Evolutionary conservation across 179 eudicot genomes (phyloP).

Genomic region (Sideroxylon spinosum): DNA sequence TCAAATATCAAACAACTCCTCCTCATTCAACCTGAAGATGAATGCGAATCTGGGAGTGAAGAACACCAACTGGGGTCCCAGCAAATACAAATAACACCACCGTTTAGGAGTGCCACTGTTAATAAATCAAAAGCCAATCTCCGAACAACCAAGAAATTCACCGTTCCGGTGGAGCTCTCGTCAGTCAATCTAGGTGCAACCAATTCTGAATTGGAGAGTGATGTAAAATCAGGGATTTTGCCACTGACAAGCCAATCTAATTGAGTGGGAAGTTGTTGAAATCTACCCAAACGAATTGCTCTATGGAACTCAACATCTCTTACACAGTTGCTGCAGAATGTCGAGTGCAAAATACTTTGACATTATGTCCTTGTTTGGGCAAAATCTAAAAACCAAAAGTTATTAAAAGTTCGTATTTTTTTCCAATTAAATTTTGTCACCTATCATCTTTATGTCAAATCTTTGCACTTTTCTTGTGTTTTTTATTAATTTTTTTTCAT

Average conservation of each 20-base stretch:
- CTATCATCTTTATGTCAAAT: too few relatives aligned
- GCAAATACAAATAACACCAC: constrained; percentile 14
- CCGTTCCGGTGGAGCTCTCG: constrained; percentile 5
- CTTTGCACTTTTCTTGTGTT: too few relatives aligned
- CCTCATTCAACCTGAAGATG: not conserved
- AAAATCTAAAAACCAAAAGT: too few relatives aligned
- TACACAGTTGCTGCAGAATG: constrained; percentile 7
- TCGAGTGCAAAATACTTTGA: constrained; percentile 14
- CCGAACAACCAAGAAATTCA: constrained; percentile 20
- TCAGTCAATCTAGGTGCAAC: not conserved
- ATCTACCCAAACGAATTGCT: constrained; percentile 22
- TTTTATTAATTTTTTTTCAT: too few relatives aligned
- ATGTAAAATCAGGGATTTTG: constrained; percentile 15
- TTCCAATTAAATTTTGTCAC: too few relatives aligned
- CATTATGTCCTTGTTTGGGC: too few relatives aligned
- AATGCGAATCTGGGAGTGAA: constrained; percentile 18
- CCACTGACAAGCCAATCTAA: constrained; percentile 15
- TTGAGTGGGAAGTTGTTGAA: constrained; percentile 30
- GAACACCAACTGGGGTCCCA: constrained; percentile 28
- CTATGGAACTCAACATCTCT: constrained; percentile 13
- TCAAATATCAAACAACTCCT: not conserved
- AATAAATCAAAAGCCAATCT: not conserved
- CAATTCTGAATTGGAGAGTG: not conserved
- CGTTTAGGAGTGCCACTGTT: constrained; percentile 11
- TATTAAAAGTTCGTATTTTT: too few relatives aligned